phyloP scores from a whole-genome alignment of 176 grass and related monocot genomes.

The Pontederia crassipes region DNA sequence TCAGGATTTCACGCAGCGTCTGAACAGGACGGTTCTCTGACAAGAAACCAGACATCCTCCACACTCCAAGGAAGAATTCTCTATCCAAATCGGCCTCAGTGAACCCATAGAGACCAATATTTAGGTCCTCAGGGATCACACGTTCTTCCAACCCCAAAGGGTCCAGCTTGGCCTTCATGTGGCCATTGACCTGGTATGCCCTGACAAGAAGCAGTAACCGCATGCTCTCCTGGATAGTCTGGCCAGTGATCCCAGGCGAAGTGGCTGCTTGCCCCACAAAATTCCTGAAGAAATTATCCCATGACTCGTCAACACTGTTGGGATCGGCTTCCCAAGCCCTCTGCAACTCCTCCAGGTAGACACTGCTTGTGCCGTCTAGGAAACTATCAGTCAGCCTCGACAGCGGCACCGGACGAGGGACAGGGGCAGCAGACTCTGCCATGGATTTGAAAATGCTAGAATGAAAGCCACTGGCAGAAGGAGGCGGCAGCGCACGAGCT shows the following conservation, averaged over 20 bases:
- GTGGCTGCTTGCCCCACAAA: slow-evolving; percentile 8
- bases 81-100: slow-evolving; percentile 35
- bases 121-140: slow-evolving; percentile 22
- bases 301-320: slow-evolving; percentile 7
- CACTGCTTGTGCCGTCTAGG: slow-evolving; percentile 14
- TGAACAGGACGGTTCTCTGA: slow-evolving; percentile 40
- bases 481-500: neutral
- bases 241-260: slow-evolving; percentile 7
- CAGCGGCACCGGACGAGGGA: slow-evolving; percentile 11
- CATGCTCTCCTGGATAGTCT: slow-evolving; percentile 48
- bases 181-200: slow-evolving; percentile 39
- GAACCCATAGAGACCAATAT: slow-evolving; percentile 22
- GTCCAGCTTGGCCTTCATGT: slow-evolving; percentile 43
- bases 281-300: slow-evolving; percentile 15
- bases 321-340: slow-evolving; percentile 13
- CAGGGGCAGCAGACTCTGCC: neutral
- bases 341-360: slow-evolving; percentile 19
- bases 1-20: slow-evolving; percentile 25
- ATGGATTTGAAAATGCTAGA: neutral
- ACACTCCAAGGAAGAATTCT: slow-evolving; percentile 40
- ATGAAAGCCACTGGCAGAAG: neutral
- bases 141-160: slow-evolving; percentile 23
- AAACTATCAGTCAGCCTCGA: slow-evolving; percentile 5
- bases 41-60: slow-evolving; percentile 43
- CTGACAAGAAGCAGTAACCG: slow-evolving; percentile 32